Evolutionary conservation across 345 rosid species (phyloP).

Genomic region (Aquilaria yunnanensis): DNA sequence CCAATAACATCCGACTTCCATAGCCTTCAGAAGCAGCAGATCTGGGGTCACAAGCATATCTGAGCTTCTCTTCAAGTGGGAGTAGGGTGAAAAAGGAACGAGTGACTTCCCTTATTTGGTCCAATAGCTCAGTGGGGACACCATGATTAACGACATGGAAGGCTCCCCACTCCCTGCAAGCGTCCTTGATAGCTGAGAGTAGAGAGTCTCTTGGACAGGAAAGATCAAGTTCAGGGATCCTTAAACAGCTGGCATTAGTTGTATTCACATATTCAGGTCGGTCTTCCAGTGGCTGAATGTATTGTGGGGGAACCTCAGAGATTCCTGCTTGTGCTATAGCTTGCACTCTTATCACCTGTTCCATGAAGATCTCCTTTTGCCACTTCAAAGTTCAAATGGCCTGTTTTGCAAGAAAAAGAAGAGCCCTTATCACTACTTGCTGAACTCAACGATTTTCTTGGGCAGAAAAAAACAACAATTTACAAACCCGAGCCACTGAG

Average conservation of each 20-base stretch:
- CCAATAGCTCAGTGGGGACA: conserved; percentile 42
- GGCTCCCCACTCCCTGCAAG: conserved; percentile 82
- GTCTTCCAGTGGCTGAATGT: conserved; percentile 55
- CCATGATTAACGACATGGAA: conserved; percentile 81
- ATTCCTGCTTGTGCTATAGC: conserved; percentile 32
- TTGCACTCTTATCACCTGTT: conserved; percentile 45
- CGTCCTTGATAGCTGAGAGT: conserved; percentile 33
- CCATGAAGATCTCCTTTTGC: conserved; percentile 13
- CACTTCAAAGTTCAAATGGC: too few species aligned
- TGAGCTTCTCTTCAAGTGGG: conserved; percentile 57
- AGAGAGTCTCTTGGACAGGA: conserved; percentile 14
- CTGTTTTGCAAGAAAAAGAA: too few species aligned
- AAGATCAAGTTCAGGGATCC: conserved; percentile 57
- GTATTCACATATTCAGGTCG: conserved; percentile 26
- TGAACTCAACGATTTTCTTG: too few species aligned
- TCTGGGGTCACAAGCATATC: conserved; percentile 57
- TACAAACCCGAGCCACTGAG: too few species aligned
- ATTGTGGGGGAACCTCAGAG: conserved; percentile 53
- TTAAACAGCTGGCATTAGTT: neutral
- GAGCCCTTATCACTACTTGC: too few species aligned
- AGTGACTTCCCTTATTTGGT: conserved; percentile 35
- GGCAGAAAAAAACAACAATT: too few species aligned
- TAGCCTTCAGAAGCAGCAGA: conserved; percentile 80
- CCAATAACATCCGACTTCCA: conserved; percentile 65
- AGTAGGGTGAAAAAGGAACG: conserved; percentile 52